Evolutionary conservation across 305 asterid species (phyloP), one percentile per base, ranked within the genome.

Genomic region (Rubia balearica): DNA sequence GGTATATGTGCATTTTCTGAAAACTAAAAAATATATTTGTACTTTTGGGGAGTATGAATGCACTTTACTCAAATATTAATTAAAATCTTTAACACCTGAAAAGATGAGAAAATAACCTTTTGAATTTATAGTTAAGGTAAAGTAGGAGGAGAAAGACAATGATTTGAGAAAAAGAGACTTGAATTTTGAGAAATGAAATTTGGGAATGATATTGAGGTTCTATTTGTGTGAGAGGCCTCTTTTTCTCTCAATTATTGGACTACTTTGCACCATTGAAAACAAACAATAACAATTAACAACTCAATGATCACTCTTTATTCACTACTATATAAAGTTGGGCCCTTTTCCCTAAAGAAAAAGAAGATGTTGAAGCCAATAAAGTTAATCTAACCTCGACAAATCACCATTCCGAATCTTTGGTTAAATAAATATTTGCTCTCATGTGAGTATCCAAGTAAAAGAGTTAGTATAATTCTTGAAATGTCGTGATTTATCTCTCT

Each of bases 191-290:
- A 30, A 30, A 30, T 30, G 17, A 51, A 51, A 51, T 51, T 6
- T 17, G 56, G 56, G 2, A 16, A 14, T 49, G 21, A 49, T 49
- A 14, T 49, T 49, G 56, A 49, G 56, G 56, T 16, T 49, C 56
- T 21, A 19, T 48, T 1, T 19, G 61, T 56, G 61, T 46, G 51
- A 46, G 7, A 19, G 19, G 33, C 36, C 62, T 57, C n/a, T 19
- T 57, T 21, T 21, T 57, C 57, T 51, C 57, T 57, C 62, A 19
- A 22, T 57, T 21, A 22, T 57, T 57, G 33, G 33, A 57, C 33
- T 57, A 57, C 62, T 57, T 57, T 57, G 62, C 36, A 57, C 62
- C 62, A 19, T 57, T 57, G 62, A 19, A 57, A 57, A 51, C 57
- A 51, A 51, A 51, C 62, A 21, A 57, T 57, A 19, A 57, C 62